phyloP scores from a whole-genome alignment of 805 yeast genomes.

The Yamadazyma tumulicola region DNA sequence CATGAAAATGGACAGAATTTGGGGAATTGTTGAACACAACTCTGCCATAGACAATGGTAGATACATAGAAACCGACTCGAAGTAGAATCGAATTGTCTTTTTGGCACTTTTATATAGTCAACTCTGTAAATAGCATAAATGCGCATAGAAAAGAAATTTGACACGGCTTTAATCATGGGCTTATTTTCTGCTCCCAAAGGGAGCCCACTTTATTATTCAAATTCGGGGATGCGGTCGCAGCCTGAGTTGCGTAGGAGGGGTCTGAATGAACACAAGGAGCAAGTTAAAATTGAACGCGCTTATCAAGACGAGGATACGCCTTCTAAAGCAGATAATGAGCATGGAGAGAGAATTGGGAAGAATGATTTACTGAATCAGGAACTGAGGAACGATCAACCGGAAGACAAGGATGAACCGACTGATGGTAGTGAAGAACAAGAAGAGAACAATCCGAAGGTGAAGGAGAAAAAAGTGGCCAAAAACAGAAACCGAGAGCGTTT shows the following conservation, averaged over 20 bases:
- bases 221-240: conserved; percentile 11
- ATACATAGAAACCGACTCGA: conserved; percentile 28
- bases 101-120: no score
- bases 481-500: conserved; percentile 11
- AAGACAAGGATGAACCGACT: neutral
- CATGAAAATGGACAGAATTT: conserved; percentile 74
- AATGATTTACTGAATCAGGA: no score
- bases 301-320: no score
- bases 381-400: neutral
- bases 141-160: no score
- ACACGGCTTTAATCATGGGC: no score
- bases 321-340: no score
- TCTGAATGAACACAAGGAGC: conserved; percentile 3
- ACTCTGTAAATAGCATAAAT: no score
- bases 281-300: neutral
- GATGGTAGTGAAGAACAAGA: conserved; percentile 5
- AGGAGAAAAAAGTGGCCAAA: conserved; percentile 11
- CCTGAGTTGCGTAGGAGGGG: conserved; percentile 10
- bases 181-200: conserved; percentile 13
- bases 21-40: conserved; percentile 77
- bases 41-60: conserved; percentile 70
- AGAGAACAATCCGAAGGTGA: conserved; percentile 5
- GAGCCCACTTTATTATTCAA: conserved; percentile 7
- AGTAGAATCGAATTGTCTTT: no score
- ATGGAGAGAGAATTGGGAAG: conserved; percentile 2